Evolutionary conservation across 2,329 filamentous ascomycete genomes (phyloP).

Genomic region (Hypoxylon rubiginosum): DNA sequence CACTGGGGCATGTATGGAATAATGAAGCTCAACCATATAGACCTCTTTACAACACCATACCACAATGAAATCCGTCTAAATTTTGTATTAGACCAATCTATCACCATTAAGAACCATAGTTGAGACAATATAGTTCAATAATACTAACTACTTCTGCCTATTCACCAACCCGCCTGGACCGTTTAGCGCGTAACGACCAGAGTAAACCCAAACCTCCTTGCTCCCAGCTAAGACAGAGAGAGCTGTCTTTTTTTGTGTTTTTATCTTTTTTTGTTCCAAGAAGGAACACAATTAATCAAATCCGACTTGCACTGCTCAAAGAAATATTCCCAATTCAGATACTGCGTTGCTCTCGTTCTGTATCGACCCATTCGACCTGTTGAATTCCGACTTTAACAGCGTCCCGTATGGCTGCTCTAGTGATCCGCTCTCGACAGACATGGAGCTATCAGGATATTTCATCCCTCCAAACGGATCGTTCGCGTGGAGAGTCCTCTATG

Average conservation of each 20-base stretch:
- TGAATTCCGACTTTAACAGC: background rate
- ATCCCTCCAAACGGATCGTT: constrained; percentile 1
- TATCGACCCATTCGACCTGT: constrained; percentile 20
- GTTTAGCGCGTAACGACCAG: background rate
- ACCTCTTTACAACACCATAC: too few relatives aligned
- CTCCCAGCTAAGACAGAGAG: background rate
- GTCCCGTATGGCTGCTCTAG: background rate
- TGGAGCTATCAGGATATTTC: background rate
- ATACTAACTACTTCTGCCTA: background rate
- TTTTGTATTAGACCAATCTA: background rate
- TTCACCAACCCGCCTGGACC: background rate
- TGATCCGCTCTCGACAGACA: background rate
- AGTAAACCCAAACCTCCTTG: background rate
- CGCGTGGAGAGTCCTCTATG: background rate
- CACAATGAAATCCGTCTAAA: too few relatives aligned
- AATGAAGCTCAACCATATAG: background rate
- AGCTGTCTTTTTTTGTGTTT: background rate
- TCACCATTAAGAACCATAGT: background rate
- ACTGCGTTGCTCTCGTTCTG: background rate
- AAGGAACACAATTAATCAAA: background rate
- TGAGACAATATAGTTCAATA: background rate
- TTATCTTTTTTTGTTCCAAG: background rate
- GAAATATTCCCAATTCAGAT: background rate
- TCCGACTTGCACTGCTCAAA: background rate
- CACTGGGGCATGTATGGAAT: too few relatives aligned